These are phyloP conservation scores for Paracamarosporium sp. DNA, from an alignment of 2,329 filamentous ascomycete species.

Conservation along the genomic window DNA sequence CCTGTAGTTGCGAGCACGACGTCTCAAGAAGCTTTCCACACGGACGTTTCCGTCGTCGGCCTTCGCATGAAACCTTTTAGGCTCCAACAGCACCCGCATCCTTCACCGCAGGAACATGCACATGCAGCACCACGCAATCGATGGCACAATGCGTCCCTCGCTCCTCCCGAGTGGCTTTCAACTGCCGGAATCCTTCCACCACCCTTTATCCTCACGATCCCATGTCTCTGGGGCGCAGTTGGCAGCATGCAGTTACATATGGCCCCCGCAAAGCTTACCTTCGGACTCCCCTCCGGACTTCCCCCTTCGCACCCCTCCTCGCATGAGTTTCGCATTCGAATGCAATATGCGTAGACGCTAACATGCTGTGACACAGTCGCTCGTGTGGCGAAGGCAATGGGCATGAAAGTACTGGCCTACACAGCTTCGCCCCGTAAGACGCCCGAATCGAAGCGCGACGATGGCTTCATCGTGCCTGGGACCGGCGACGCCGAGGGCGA, in stretches of 20 bases:
- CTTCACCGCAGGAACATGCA: slow-evolving; percentile 6
- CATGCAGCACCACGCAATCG: slow-evolving; percentile 2
- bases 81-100: slow-evolving; percentile 1
- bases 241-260: no score
- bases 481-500: slow-evolving; percentile 67
- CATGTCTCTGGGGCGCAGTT: neutral
- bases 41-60: slow-evolving; percentile 5
- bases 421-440: slow-evolving; percentile 74
- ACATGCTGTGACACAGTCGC: slow-evolving; percentile 50
- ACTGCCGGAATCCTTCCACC: neutral
- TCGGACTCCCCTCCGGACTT: neutral
- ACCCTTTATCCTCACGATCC: neutral
- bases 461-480: slow-evolving; percentile 71
- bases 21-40: slow-evolving; percentile 12
- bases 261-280: neutral
- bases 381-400: slow-evolving; percentile 67
- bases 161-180: neutral
- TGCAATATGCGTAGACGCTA: neutral
- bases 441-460: slow-evolving; percentile 68
- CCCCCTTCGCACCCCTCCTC: neutral
- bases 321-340: neutral
- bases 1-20: neutral
- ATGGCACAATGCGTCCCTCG: neutral
- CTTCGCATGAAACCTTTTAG: neutral
- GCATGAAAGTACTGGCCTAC: slow-evolving; percentile 77